These are phyloP conservation scores for Casaregolazyma lundiana DNA, from an alignment of 1,139 yeast species.

Conservation along the genomic window DNA sequence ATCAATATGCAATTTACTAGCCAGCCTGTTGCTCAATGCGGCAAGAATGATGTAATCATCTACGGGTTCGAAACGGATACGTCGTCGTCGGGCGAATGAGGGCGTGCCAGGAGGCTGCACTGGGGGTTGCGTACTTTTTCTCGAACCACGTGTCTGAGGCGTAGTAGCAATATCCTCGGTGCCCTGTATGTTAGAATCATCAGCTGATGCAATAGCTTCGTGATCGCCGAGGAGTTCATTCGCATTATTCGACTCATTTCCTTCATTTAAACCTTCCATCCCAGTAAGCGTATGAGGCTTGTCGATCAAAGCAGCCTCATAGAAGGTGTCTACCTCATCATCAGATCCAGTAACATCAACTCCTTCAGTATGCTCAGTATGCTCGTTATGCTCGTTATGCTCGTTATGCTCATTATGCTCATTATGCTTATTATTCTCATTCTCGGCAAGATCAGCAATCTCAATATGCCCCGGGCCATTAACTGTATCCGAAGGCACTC, in stretches of 20 bases:
- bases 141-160: too few species aligned
- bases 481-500: too few species aligned
- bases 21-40: slow-evolving; percentile 3
- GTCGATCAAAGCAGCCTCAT: too few species aligned
- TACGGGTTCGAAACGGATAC: not conserved
- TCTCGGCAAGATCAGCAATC: not conserved
- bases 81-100: slow-evolving; percentile 4
- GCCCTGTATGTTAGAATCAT: too few species aligned
- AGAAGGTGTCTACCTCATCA: not conserved
- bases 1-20: not conserved
- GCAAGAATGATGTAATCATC: slow-evolving; percentile 7
- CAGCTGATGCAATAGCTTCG: too few species aligned
- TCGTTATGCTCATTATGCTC: not conserved
- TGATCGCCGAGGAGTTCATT: too few species aligned
- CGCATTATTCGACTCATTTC: not conserved
- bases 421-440: not conserved
- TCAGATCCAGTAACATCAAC: not conserved
- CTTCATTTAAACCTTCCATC: not conserved
- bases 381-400: not conserved
- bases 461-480: not conserved
- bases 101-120: too few species aligned
- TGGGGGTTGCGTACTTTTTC: too few species aligned
- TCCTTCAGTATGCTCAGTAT: not conserved
- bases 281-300: not conserved
- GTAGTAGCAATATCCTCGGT: too few species aligned